Evolutionary conservation across 768 basidiomycete species (phyloP), one percentile per base, ranked within the genome.

Genomic region (Agaricus subrufescens): DNA sequence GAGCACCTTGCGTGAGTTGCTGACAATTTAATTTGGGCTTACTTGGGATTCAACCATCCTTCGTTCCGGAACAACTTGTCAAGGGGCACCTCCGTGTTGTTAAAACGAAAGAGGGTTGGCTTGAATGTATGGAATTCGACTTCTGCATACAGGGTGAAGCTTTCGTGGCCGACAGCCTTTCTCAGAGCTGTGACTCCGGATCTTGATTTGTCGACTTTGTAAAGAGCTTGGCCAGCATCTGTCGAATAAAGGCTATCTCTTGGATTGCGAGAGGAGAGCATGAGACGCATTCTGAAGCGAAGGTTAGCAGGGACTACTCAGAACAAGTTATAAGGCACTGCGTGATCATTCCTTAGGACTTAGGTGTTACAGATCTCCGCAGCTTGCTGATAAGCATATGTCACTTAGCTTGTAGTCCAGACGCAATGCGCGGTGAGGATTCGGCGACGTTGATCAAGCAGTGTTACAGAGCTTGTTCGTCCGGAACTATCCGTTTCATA

Each of bases 191-290:
- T 34, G 19, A 47, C 14, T 19, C 46, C 15, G 46, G 46, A 7
- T 2, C 34, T 11, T 8, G 27, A 27, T 15, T 47, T 47, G 14
- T 50, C 51, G 9, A 60, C 58, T 57, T 63, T 62, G 50, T 60
- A 68, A 27, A 64, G 40, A 10, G 58, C 56, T 31, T 63, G 60
- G 7, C 63, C 66, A 7, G 62, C 58, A 52, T 64, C 54, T 7
- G 54, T 60, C 43, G 61, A 60, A 34, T 63, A 66, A 31, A 30
- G 57, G 14, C 59, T 46, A 48, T 63, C 61, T 50, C 63, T 62
- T 2, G 64, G 62, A 55, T n/a, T 58, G 58, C 34, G 60, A 37
- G 51, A 60, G 57, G 45, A 64, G 61, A 52, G 45, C 7, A 57
- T 26, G 50, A 56, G 49, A 37, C 39, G 34, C 54, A 55, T 55